Base-by-base conservation (phyloP, 2,329 filamentous ascomycete genomes). In the Trichoderma semiorbis region DNA sequence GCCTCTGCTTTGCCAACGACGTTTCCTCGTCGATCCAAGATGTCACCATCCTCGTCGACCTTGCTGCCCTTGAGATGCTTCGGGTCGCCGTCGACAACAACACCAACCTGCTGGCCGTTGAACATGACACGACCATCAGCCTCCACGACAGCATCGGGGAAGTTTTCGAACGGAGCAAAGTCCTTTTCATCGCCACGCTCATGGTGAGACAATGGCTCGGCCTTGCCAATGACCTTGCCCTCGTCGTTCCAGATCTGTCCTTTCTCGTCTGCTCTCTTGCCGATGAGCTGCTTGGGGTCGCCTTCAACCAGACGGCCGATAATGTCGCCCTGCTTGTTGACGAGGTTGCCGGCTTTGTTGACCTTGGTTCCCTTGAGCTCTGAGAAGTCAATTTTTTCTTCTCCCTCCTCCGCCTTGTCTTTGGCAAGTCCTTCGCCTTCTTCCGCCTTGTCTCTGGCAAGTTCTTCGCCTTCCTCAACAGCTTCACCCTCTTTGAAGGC, bases 171-270 rank as follows among this genome's bases (percentile, higher is more conserved):
- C 0, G 88, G 88, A 2, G 85, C 81, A 3, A 83, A 81, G 16
- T 85, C 83, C 72, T 82, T 82, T 26, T 78, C 75, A 1, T 85
- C 84, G 47, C 87, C 85, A 5, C 85, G 83, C 74, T 90, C 87
- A 18, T 79, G 80, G 4, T 86, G 82, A 3, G 90, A 87, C 1
- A 81, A 73, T 14, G 91, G 86, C 80, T 93, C 90, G 57, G 86
- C 89, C 68, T 87, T 87, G 34, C 91, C 92, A 65, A 93, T 87
- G 47, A 91, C 84, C 78, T 92, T 88, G 73, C 91, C 92, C 7
- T 84, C 84, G 73, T 93, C 90, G 77, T 90, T 90, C 88, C 89
- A 93, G 81, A 93, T 90, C 74, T 91, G 85, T 58, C 92, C 92
- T 43, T 92, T 82, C 69, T 88, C 88, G 73, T 93, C 91, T 39